Base-by-base conservation (phyloP, 768 basidiomycete species). In the Lyophyllum decastes region DNA sequence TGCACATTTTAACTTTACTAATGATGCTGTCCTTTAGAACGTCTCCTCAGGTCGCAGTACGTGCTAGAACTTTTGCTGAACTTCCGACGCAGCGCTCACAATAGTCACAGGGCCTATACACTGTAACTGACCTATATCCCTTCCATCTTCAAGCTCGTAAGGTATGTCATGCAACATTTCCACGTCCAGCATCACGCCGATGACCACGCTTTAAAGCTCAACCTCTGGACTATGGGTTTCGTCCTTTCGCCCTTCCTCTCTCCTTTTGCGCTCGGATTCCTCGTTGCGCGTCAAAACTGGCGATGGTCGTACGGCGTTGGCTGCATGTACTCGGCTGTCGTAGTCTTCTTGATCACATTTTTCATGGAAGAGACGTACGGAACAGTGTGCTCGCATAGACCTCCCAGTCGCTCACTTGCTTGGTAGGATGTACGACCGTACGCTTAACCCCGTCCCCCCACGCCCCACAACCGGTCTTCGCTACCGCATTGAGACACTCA, bases 181-280 rank as follows among this genome's bases (percentile, higher is more conserved):
- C n/a, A 5, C n/a, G 35, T 35, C 19, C 35, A 38, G 24, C 8
- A 2, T 25, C n/a, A 30, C 44, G n/a, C 51, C 57, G 12, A 49
- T 41, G 17, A 2, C 16, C 11, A 25, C n/a, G n/a, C n/a, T n/a
- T n/a, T n/a, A 30, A 57, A 87, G 85, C 76, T 89, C 34, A 87
- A 86, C 61, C 70, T 85, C 49, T 88, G 87, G 88, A 88, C 87
- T 2, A 84, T 89, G 80, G 88, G 86, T 1, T 87, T 89, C 72
- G 80, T 89, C 64, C 68, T 87, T 25, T 85, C 85, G 14, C 85
- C 83, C 11, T 85, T 85, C 74, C 63, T 83, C 10, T 86, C 85
- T 1, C 88, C 88, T 0, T 88, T 87, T 64, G 77, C 82, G 0
- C 84, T 88, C 59, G 87, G 88, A 3, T 90, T 88, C 75, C 73